Base-by-base conservation (phyloP, 331 rosid genomes). In the Quercus phellos region DNA sequence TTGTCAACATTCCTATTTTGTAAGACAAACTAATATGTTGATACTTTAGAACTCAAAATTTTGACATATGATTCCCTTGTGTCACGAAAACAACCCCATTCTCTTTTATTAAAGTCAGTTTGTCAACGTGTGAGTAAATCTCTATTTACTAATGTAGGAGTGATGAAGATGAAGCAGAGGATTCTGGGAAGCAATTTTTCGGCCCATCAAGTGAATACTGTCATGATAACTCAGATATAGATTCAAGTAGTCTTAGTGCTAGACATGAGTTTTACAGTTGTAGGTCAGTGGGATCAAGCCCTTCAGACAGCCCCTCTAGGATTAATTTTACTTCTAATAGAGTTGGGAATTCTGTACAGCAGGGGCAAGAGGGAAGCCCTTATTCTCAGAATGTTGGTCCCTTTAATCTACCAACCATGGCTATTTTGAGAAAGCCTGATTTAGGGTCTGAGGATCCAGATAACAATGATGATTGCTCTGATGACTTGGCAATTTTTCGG, bases 281-380 rank as follows among this genome's bases (percentile, higher is more conserved):
- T 82, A 83, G 72, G 82, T 90, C 91, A 53, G 81, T 59, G 80
- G 99, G 85, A 69, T 86, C 97, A 71, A 88, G 93, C 85, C 96
- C 93, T 79, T 84, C 73, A 54, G 85, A 87, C 76, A 90, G 97
- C 88, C 92, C 98, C 73, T 90, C 91, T 85, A 88, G 97, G 89
- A 87, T 70, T 82, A 78, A 80, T 84, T 92, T 83, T 86, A 51
- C 90, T 87, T 80, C 82, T 72, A 80, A 79, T 70, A 72, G 85
- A 83, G 90, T 64, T 84, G 94, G 81, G 83, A 80, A 78, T 82
- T 77, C 84, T 86, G 88, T 88, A 85, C 97, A 87, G 87, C 86
- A 80, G 84, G 83, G 82, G 83, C 89, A 79, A 79, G 90, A 77
- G 67, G 90, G 76, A 79, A 70, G 84, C 81, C 77, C 78, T 26